Percentiles rank a stretch among this genome's conserved stretches.
phyloP scores from a whole-genome alignment of 2,329 filamentous ascomycete species.

The Talaromyces marneffei region DNA sequence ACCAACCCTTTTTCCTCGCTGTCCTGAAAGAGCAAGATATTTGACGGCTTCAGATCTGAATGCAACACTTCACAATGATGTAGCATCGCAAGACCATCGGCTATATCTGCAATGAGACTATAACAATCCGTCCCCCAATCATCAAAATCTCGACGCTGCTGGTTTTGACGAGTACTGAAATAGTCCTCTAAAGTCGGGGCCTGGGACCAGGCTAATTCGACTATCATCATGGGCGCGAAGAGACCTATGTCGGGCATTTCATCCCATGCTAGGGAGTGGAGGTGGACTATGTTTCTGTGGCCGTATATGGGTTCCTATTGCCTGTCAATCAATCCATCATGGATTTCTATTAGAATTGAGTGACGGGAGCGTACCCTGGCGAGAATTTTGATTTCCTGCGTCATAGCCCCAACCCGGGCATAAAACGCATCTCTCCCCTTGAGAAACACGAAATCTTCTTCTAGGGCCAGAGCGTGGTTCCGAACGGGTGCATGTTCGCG shows the following conservation, averaged over 20 bases:
- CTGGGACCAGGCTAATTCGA: neutral
- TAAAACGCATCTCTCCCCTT: slow-evolving; percentile 3
- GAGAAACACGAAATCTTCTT: neutral
- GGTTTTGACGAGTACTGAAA: neutral
- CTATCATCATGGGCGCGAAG: neutral
- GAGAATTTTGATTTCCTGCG: neutral
- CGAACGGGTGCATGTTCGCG: neutral
- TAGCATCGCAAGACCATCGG: neutral
- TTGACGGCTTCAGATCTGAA: neutral
- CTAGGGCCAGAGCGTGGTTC: neutral
- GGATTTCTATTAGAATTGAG: neutral
- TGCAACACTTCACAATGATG: neutral
- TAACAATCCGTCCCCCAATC: neutral
- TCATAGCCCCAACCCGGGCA: neutral
- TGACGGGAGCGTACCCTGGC: neutral
- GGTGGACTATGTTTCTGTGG: neutral
- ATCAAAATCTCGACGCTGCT: neutral
- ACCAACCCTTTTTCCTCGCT: neutral
- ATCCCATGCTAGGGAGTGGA: neutral
- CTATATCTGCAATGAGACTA: slow-evolving; percentile 3
- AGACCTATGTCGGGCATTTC: neutral
- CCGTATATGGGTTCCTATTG: neutral
- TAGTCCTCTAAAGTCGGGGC: neutral
- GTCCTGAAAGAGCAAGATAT: neutral
- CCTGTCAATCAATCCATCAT: neutral